These are phyloP conservation scores for Candida maltosa DNA, from an alignment of 805 yeast genomes.

Conservation along the genomic window DNA sequence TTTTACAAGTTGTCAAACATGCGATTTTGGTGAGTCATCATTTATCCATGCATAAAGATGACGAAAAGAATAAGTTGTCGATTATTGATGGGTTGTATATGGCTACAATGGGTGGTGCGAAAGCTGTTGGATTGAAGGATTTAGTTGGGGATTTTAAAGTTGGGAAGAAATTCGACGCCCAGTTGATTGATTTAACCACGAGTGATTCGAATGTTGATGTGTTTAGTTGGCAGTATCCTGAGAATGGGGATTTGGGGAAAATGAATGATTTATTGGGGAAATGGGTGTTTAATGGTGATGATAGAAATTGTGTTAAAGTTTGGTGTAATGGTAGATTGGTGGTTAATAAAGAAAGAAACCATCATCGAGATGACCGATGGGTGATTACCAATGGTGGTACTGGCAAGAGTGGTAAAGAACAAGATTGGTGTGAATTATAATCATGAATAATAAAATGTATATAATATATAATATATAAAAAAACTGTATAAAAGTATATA, in stretches of 20 bases:
- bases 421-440: not conserved
- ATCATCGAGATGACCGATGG: constrained; percentile 9
- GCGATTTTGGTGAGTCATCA: constrained; percentile 40
- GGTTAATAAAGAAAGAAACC: constrained; percentile 31
- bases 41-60: constrained; percentile 31
- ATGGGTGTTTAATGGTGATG: constrained; percentile 95
- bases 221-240: constrained; percentile 65
- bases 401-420: not conserved
- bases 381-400: too few species aligned
- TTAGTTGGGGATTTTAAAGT: constrained; percentile 65
- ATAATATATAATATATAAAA: not conserved
- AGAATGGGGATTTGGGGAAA: constrained; percentile 10
- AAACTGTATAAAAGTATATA: not conserved
- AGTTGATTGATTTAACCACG: constrained; percentile 62
- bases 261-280: constrained; percentile 64
- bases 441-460: not conserved
- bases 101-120: constrained; percentile 90
- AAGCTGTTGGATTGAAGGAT: constrained; percentile 56
- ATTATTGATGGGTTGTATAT: constrained; percentile 72
- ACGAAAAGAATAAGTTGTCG: constrained; percentile 49
- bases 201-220: constrained; percentile 63
- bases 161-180: constrained; percentile 85
- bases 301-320: constrained; percentile 75
- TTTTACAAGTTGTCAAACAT: constrained; percentile 31
- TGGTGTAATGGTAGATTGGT: constrained; percentile 80